Base-by-base conservation (phyloP, 805 yeast species). In the Metschnikowia lochheadii region DNA sequence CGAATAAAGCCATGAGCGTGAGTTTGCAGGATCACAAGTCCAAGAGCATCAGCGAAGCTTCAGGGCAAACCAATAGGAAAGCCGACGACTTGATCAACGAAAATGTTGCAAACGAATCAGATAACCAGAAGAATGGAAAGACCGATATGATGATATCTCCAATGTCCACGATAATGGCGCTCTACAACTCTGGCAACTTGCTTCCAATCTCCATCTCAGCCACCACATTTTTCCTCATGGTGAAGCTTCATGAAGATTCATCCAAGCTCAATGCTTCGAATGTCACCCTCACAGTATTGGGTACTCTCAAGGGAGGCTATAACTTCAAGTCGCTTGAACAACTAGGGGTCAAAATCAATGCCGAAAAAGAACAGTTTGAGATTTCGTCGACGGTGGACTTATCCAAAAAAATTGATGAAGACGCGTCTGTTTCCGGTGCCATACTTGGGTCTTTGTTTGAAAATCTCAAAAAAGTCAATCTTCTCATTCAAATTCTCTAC, bases 181-280 rank as follows among this genome's bases (percentile, higher is more conserved):
- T 57, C 29, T 57, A 69, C 49, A 55, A 63, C 46, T 52, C 63
- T 31, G 60, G 63, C 18, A 49, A 52, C 13, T 58, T 70, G 21
- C 51, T 72, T 6, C 76, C 76, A 3, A 53, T 72, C 15, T 35
- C 60, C 14, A 67, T 69, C 40, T 65, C 75, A 8, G 57, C 73
- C 2, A 66, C 69, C 10, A 58, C 69, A 39, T 54, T 73, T 17
- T 63, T 73, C 34, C 56, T 73, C 26, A 60, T 62, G 42, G 66
- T 64, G 3, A 55, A 58, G 40, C 61, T 70, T 59, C 62, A 58
- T 31, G 46, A 44, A 7, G 21, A 35, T 14, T 13, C 46, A 23
- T 21, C 39, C 32, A 36, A 35, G 5, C 20, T 26, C 23, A 34
- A 36, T 26, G 35, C 46, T 8, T 36, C 39, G 5, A 35, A 35